A percentile compares a stretch with the other conserved stretches of the same genome.
phyloP scores from a whole-genome alignment of 169 alveolate species.

The Cyclospora cayetanensis region DNA sequence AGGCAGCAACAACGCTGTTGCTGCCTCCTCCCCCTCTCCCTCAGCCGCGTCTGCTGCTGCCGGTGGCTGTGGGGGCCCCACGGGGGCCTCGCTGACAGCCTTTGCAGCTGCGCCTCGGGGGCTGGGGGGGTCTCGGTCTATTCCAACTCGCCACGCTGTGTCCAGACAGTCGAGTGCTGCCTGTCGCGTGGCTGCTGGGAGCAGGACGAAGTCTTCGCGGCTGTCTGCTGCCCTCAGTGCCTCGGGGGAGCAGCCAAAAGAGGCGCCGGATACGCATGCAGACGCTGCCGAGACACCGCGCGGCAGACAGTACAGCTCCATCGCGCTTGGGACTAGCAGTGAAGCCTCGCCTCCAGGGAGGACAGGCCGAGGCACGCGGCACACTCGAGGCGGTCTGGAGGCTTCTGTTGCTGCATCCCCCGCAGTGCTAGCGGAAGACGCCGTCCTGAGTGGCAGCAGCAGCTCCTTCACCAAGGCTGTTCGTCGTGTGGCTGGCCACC shows the following conservation, averaged over 20 bases:
- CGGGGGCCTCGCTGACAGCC: not conserved
- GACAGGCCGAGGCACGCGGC: not conserved
- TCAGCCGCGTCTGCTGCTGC: not conserved
- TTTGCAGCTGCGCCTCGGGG: slow-evolving; percentile 30
- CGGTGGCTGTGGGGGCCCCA: not conserved
- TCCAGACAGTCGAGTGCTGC: not conserved
- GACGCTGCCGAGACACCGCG: slow-evolving; percentile 19
- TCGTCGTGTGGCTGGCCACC: slow-evolving; percentile 35
- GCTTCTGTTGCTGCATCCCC: slow-evolving; percentile 7
- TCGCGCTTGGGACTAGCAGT: not conserved
- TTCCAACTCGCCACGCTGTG: not conserved
- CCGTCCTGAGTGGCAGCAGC: no score
- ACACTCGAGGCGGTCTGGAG: not conserved
- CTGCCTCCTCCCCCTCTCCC: no score
- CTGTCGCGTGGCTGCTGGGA: not conserved
- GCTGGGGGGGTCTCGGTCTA: not conserved
- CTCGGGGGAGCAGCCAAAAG: not conserved
- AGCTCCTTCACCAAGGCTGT: not conserved
- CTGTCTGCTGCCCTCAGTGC: not conserved
- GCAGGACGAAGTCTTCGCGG: slow-evolving; percentile 21
- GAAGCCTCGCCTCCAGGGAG: slow-evolving; percentile 26
- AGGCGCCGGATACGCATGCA: slow-evolving; percentile 20
- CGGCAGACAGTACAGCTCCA: not conserved
- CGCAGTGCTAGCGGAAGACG: not conserved
- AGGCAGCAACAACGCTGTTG: no score